Evolutionary conservation across 1,139 yeast genomes (phyloP).

Genomic region (Sugiyamaella grinbergsii): DNA sequence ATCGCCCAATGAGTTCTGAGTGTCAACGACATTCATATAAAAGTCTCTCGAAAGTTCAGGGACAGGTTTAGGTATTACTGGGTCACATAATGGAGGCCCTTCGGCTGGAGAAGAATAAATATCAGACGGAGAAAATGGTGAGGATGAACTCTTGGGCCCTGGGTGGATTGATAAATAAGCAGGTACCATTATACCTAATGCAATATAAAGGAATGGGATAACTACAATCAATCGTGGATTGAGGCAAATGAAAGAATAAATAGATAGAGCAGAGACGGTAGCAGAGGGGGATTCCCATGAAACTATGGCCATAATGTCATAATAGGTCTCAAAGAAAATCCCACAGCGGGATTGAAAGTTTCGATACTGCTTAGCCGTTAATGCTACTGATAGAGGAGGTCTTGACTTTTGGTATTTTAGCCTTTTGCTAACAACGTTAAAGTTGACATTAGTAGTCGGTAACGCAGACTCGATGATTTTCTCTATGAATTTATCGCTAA

Average conservation of each 20-base stretch:
- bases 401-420: slow-evolving; percentile 60
- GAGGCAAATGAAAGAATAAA: slow-evolving; percentile 60
- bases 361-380: slow-evolving; percentile 70
- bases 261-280: slow-evolving; percentile 60
- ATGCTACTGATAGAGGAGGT: slow-evolving; percentile 68
- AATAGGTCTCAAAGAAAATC: slow-evolving; percentile 50
- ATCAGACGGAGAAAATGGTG: slow-evolving; percentile 5
- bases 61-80: slow-evolving; percentile 67
- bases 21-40: slow-evolving; percentile 73
- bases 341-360: slow-evolving; percentile 61
- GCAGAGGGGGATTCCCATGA: slow-evolving; percentile 67
- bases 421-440: slow-evolving; percentile 37
- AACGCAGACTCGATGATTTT: slow-evolving; percentile 10
- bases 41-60: slow-evolving; percentile 82
- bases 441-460: slow-evolving; percentile 1
- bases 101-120: slow-evolving; percentile 48
- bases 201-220: slow-evolving; percentile 56
- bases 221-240: slow-evolving; percentile 60
- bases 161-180: slow-evolving; percentile 59
- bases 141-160: slow-evolving; percentile 27
- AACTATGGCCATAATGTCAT: slow-evolving; percentile 55
- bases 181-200: slow-evolving; percentile 66
- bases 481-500: slow-evolving; percentile 10
- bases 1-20: slow-evolving; percentile 78
- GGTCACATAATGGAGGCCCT: slow-evolving; percentile 54